Evolutionary conservation across 305 asterid species (phyloP).

Genomic region (Solanum hybrid): DNA sequence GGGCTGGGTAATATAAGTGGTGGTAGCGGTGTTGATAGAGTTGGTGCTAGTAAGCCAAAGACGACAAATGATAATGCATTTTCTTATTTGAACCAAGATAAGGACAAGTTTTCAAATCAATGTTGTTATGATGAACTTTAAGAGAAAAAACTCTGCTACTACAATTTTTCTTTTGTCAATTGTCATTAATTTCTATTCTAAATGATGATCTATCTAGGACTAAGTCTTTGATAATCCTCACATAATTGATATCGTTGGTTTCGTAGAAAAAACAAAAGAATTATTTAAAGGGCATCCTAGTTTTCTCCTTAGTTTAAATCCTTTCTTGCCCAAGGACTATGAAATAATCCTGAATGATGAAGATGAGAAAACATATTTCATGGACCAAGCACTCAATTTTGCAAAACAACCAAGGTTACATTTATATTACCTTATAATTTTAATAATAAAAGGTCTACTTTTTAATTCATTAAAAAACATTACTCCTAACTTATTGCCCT

Average conservation of each 20-base stretch:
- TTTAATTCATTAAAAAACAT: not conserved
- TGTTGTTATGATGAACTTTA: not conserved
- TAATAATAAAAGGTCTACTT: not conserved
- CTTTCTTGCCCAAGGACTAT: not conserved
- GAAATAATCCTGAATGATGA: not conserved
- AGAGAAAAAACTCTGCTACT: not conserved
- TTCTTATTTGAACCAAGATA: not conserved
- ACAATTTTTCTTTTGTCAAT: not conserved
- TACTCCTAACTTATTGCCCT: too few relatives aligned
- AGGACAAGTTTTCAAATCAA: not conserved
- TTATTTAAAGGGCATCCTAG: not conserved
- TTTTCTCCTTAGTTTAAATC: not conserved
- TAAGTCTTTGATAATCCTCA: not conserved
- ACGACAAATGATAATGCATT: not conserved
- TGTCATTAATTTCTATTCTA: not conserved
- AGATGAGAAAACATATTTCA: not conserved
- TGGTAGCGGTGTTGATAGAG: not conserved
- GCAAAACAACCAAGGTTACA: not conserved
- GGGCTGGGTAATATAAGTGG: not conserved
- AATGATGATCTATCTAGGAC: not conserved
- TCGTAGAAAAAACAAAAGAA: not conserved
- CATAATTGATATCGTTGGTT: not conserved
- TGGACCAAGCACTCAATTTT: not conserved
- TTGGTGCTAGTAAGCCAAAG: not conserved
- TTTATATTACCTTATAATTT: not conserved